Evolutionary conservation across 2,329 filamentous ascomycete genomes (phyloP).

Genomic region (Diplodia intermedia): DNA sequence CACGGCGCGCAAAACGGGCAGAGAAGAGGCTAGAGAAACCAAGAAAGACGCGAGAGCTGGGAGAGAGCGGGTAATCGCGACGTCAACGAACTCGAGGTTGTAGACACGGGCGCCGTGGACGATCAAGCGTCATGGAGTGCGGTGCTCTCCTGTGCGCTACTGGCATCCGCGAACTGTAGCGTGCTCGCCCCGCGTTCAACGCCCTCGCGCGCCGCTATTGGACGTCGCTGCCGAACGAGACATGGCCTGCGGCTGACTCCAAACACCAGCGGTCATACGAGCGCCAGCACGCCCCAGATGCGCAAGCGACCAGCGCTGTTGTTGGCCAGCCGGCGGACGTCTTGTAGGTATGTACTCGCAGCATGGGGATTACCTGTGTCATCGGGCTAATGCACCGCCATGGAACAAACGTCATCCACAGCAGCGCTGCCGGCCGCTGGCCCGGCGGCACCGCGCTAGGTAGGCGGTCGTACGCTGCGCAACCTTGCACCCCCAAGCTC

Average conservation of each 20-base stretch:
- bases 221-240: conserved; percentile 1
- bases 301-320: background rate
- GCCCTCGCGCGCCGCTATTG: conserved; percentile 15
- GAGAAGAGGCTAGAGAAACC: background rate
- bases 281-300: background rate
- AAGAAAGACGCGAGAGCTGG: background rate
- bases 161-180: background rate
- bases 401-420: conserved; percentile 9
- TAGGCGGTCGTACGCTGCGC: background rate
- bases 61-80: conserved; percentile 5
- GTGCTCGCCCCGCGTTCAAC: conserved; percentile 1
- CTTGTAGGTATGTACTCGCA: background rate
- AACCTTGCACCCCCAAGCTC: conserved; percentile 13
- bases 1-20: background rate
- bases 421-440: background rate
- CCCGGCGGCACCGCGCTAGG: conserved; percentile 16
- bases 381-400: conserved; percentile 10
- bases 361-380: background rate
- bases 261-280: conserved; percentile 21
- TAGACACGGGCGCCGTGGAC: background rate
- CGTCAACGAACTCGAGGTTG: conserved; percentile 6
- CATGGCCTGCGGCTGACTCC: conserved; percentile 14
- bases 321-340: background rate
- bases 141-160: background rate
- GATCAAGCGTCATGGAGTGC: conserved; percentile 6